Conservation (phyloP, 1,284 basidiomycete species). For the Fomitopsis schrenkii region DNA sequence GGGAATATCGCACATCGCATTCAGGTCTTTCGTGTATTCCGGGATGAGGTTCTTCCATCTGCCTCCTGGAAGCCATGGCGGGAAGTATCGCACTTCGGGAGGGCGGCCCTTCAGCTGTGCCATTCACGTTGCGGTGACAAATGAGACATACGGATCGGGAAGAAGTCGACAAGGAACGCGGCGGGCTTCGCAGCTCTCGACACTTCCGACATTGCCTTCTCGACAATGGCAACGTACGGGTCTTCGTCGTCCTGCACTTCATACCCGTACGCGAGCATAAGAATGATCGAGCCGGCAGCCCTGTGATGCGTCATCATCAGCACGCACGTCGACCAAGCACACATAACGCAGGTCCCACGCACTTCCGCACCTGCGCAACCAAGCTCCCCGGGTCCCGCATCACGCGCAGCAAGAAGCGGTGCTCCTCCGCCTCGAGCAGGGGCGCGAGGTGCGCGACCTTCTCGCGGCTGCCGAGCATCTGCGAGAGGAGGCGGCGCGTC, state of each 20-base stretch:
- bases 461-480: conserved; percentile 49
- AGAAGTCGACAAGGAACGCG: conserved; percentile 27
- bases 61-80: conserved; percentile 27
- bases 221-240: conserved; percentile 23
- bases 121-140: neutral
- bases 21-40: conserved; percentile 16
- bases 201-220: conserved; percentile 24
- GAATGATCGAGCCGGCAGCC: conserved; percentile 25
- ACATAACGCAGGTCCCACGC: conserved; percentile 15
- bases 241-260: conserved; percentile 21
- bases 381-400: conserved; percentile 51
- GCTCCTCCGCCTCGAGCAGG: conserved; percentile 50
- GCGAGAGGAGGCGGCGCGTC: conserved; percentile 56
- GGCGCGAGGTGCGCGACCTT: conserved; percentile 46
- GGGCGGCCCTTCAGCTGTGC: neutral
- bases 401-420: conserved; percentile 51
- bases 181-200: conserved; percentile 21
- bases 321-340: neutral
- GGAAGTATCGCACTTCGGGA: conserved; percentile 23
- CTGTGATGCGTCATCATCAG: conserved; percentile 11
- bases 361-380: conserved; percentile 54
- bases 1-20: conserved; percentile 22
- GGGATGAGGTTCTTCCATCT: conserved; percentile 22
- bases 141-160: conserved; percentile 15
- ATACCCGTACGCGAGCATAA: conserved; percentile 28